Evolutionary conservation across 1,284 basidiomycete genomes (phyloP), one percentile per base, ranked within the genome.

Genomic region (Hemileia vastatrix): DNA sequence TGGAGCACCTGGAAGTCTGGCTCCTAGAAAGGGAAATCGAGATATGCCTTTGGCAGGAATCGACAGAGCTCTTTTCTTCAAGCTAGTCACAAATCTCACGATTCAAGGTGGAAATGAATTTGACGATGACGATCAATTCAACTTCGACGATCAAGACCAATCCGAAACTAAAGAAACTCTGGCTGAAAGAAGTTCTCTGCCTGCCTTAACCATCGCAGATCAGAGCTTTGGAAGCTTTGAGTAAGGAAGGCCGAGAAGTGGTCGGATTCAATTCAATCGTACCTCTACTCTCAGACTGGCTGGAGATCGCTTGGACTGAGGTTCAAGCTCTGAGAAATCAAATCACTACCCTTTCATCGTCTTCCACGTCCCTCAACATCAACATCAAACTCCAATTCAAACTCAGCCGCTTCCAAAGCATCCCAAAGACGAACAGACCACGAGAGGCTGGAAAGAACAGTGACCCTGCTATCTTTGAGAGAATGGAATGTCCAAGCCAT

Each of bases 211-310:
- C 66, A 3, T 53, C 59, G 9, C 71, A 74, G 66, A 63, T 74
- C 27, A 24, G 57, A 8, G 73, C 72, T 4, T 60, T 74, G 27
- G 64, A 72, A 11, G 71, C 69, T 40, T 67, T 74, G n/a, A 68
- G 72, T 23, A 69, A 67, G 33, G 69, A 71, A 23, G 73, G 73
- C 4, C 59, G 70, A 51, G 72, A 74, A 40, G 66, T 74, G 4
- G 65, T 70, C 2, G 67, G 70, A 36, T 73, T 72, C 48, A 68
- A 67, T 18, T 67, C 65, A 11, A 65, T 74, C 13, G 58, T 74
- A 24, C 51, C 63, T 23, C 63, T 68, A 8, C 60, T 74, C 5
- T 67, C 67, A 8, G 57, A 65, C 27, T 72, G 71, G 68, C 65
- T 71, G 21, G 54, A 55, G 23, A 49, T 66, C 4, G 65, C 65